Base-by-base conservation (phyloP, 2,329 filamentous ascomycete species). In the Dactylellina drechsleri region DNA sequence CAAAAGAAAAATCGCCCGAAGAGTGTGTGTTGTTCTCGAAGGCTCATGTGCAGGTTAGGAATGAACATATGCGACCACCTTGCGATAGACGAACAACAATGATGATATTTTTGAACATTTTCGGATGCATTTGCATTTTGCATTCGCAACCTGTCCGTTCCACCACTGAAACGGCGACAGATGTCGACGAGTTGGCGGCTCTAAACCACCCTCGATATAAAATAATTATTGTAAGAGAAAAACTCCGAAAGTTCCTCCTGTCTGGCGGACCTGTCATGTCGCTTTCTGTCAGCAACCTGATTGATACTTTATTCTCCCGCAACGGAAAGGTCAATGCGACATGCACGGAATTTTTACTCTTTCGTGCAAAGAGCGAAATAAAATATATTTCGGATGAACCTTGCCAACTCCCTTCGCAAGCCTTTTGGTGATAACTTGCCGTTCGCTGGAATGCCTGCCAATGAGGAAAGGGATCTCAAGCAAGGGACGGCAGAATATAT, bases 21-120 rank as follows among this genome's bases (percentile, higher is more conserved):
- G 23, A 23, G 31, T 36, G 31, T 75, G 57, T 75, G 71, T 68
- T 75, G 71, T 75, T 75, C 71, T 75, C 71, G 71, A 75, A 75
- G 71, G 64, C 52, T 53, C 31, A 36, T 36, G 31, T 36, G 31
- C 31, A 36, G 2, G 31, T 36, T 36, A 36, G 31, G 50, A 36
- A 36, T 36, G 31, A 36, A 36, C 31, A 36, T 36, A 36, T 36
- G 31, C 31, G 31, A 36, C 31, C 31, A 36, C 31, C 31, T 36
- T 36, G 31, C 31, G 31, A 36, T 5, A 7, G 31, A 36, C 31
- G 6, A 10, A 36, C 31, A 5, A 36, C 10, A 5, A 36, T 8
- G 31, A 36, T 36, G 31, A 36, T 36, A 36, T 36, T 36, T 36
- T 36, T 36, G 31, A 36, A 36, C 31, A 36, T 36, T 36, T 28